phyloP scores from a whole-genome alignment of 805 yeast genomes.

The Zygosaccharomyces kombuchaensis region DNA sequence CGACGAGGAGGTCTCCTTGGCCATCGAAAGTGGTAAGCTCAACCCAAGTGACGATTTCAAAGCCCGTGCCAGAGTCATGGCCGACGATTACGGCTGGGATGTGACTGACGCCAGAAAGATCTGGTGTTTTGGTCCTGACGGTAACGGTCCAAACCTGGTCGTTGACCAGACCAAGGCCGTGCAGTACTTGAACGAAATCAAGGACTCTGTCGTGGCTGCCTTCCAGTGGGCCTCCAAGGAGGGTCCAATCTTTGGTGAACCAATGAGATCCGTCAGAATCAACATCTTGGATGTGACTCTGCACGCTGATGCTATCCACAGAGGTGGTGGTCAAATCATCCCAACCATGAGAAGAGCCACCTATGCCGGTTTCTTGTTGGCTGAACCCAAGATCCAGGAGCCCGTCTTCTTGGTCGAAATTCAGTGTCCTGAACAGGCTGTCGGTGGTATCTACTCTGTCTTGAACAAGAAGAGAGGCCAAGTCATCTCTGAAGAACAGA shows the following conservation, averaged over 20 bases:
- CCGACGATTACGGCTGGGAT: slow-evolving; percentile 99
- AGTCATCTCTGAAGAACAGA: slow-evolving; percentile 98
- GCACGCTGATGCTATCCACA: slow-evolving; percentile 99
- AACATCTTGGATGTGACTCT: slow-evolving; percentile 98
- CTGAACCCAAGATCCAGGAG: slow-evolving; percentile 98
- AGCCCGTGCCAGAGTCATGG: slow-evolving; percentile 97
- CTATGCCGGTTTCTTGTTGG: slow-evolving; percentile 95
- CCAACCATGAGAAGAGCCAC: slow-evolving; percentile 99
- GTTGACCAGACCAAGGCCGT: slow-evolving; percentile 99
- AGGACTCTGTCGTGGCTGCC: slow-evolving; percentile 99
- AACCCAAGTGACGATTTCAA: slow-evolving; percentile 97
- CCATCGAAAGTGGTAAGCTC: slow-evolving; percentile 89
- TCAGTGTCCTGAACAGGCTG: slow-evolving; percentile 98
- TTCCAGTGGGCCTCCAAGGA: slow-evolving; percentile 99
- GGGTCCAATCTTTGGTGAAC: slow-evolving; percentile 98
- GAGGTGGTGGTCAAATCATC: slow-evolving; percentile 99
- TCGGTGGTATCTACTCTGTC: slow-evolving; percentile 99
- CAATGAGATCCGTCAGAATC: slow-evolving; percentile 91
- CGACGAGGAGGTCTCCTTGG: slow-evolving; percentile 85
- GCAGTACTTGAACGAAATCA: slow-evolving; percentile 97
- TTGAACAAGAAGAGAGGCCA: slow-evolving; percentile 99
- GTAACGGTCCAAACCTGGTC: slow-evolving; percentile 97
- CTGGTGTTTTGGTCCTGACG: slow-evolving; percentile 99
- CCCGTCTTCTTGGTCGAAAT: slow-evolving; percentile 99
- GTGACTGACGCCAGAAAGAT: slow-evolving; percentile 99